phyloP scores from a whole-genome alignment of 2,329 filamentous ascomycete genomes.

The Fusarium duplospermum region DNA sequence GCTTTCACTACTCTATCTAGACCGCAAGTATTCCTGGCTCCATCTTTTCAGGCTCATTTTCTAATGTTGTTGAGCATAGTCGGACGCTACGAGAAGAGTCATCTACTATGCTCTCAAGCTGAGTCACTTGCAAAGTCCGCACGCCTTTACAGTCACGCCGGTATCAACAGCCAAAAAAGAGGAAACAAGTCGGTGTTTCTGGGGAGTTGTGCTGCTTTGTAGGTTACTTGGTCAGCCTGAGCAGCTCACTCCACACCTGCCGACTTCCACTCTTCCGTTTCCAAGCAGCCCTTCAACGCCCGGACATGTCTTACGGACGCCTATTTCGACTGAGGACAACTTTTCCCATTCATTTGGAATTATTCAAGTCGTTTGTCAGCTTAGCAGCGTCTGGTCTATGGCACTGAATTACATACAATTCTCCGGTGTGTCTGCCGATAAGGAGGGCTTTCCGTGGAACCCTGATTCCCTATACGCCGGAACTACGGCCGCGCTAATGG shows the following conservation, averaged over 20 bases:
- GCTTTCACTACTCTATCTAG: not conserved
- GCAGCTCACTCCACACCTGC: not conserved
- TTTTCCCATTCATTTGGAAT: not conserved
- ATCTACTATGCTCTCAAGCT: not conserved
- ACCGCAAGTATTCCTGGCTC: not conserved
- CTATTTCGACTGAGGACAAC: not conserved
- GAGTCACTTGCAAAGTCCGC: not conserved
- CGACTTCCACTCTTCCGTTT: not conserved
- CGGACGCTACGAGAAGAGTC: not conserved
- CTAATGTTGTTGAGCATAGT: not conserved
- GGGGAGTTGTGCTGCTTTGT: not conserved
- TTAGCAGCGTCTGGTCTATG: conserved; percentile 6
- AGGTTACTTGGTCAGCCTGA: not conserved
- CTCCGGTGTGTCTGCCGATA: not conserved
- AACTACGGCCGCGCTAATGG: conserved; percentile 1
- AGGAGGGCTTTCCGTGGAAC: not conserved
- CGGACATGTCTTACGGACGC: not conserved
- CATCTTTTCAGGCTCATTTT: no score
- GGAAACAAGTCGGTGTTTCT: conserved; percentile 4
- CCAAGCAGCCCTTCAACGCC: not conserved
- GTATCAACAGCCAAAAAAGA: not conserved
- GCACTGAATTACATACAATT: not conserved
- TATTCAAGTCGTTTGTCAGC: not conserved
- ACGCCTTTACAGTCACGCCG: not conserved
- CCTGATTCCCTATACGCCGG: not conserved